Conservation (phyloP, 2,329 filamentous ascomycete genomes). For the Arthrobotrys sphaeroides region DNA sequence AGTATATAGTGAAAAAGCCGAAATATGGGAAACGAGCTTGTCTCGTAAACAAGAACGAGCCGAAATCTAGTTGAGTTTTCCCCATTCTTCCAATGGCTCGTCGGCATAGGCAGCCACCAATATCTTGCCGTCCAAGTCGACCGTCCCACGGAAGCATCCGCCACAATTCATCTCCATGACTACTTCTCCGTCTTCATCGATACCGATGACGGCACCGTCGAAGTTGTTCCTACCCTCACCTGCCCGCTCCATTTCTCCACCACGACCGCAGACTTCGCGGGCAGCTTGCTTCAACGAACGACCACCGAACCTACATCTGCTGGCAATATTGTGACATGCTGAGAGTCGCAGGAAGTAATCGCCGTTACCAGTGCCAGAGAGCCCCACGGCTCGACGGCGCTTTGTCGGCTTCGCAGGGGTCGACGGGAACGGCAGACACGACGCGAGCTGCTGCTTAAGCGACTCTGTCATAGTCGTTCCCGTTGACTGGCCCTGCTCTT, state of each 20-base stretch:
- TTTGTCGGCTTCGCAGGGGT: background rate
- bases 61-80: background rate
- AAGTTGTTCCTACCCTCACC: conserved; percentile 73
- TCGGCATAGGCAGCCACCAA: conserved; percentile 70
- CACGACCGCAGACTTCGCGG: conserved; percentile 72
- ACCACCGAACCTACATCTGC: conserved; percentile 73
- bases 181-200: conserved; percentile 69
- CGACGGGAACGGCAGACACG: conserved; percentile 55
- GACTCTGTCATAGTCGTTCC: background rate
- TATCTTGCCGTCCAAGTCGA: conserved; percentile 70
- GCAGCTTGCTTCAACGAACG: conserved; percentile 69
- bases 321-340: conserved; percentile 76
- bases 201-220: conserved; percentile 84
- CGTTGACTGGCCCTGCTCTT: background rate
- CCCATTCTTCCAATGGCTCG: conserved; percentile 57
- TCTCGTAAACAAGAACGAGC: too few relatives aligned
- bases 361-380: conserved; percentile 86
- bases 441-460: background rate
- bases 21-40: conserved; percentile 5
- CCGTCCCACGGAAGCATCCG: conserved; percentile 86
- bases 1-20: too few relatives aligned
- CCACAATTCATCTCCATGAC: conserved; percentile 84
- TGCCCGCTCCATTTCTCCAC: conserved; percentile 78
- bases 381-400: conserved; percentile 64
- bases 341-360: conserved; percentile 81